phyloP scores from a whole-genome alignment of 768 basidiomycete species.

The Termitomyces heimii region DNA sequence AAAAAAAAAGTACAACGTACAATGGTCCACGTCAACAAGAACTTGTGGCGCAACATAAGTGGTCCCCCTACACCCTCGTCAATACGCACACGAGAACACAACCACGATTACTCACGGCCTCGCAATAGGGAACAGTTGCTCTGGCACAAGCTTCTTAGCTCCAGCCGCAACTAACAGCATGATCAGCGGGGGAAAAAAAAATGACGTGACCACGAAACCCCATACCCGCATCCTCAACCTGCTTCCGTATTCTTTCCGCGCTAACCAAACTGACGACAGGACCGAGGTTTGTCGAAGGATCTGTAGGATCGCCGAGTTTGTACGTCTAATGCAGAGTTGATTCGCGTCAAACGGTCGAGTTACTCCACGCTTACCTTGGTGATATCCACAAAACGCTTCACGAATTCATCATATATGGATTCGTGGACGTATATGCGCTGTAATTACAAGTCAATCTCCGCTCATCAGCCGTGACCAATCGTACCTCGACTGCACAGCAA shows the following conservation, averaged over 20 bases:
- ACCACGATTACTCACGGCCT: slow-evolving; percentile 44
- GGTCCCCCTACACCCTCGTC: slow-evolving; percentile 49
- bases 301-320: slow-evolving; percentile 82
- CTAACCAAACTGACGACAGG: slow-evolving; percentile 90
- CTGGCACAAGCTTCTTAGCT: slow-evolving; percentile 70
- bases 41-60: slow-evolving; percentile 91
- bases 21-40: slow-evolving; percentile 81
- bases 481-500: slow-evolving; percentile 88
- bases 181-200: neutral
- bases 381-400: slow-evolving; percentile 63
- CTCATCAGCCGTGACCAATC: neutral
- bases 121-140: slow-evolving; percentile 60
- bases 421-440: slow-evolving; percentile 95
- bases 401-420: slow-evolving; percentile 72
- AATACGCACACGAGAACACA: neutral
- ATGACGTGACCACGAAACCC: slow-evolving; percentile 13
- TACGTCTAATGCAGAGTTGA: slow-evolving; percentile 48
- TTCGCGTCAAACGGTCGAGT: neutral
- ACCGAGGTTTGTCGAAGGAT: slow-evolving; percentile 71
- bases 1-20: too few relatives aligned
- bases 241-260: slow-evolving; percentile 80
- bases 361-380: slow-evolving; percentile 50
- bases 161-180: slow-evolving; percentile 58
- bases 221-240: slow-evolving; percentile 76
- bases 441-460: neutral